Evolutionary conservation across 106 monocot species (phyloP), one percentile per base, ranked within the genome.

Genomic region (Phalaenopsis aphrodite): DNA sequence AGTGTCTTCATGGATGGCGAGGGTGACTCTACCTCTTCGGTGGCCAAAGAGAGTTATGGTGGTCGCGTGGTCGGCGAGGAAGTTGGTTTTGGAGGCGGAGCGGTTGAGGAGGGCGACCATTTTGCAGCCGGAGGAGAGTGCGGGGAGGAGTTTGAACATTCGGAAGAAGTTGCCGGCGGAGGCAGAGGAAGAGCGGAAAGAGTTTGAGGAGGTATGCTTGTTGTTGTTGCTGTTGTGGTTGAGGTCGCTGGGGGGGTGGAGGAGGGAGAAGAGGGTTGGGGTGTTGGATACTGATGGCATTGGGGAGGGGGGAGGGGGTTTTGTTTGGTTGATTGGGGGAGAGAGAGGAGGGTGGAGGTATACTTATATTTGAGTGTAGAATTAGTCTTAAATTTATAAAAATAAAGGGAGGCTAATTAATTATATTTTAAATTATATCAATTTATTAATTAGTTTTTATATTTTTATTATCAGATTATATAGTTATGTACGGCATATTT

Each of bases 71-170:
- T 87, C 85, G n/a, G 88, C 79, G 15, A 93, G 85, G 55, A 93
- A 37, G 24, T 14, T n/a, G 88, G 66, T 65, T 79, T 83, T 57
- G 55, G 85, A 2, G 82, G 90, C 2, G 21, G 61, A 61, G 66
- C 84, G 67, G 77, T 84, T 83, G 1, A 93, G 81, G 16, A 93
- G 83, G 17, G 86, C 83, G 15, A 84, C 88, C 90, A 93, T 88
- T 71, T 93, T 93, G 90, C 93, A 93, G 7, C 93, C 93, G 11
- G 89, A 86, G 77, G 90, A 85, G 48, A 93, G 81, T 82, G 88
- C 88, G 19, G 93, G 93, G 57, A 93, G 75, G 46, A 93, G 86
- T 85, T 90, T 93, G 81, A 93, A 86, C 90, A 93, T 88, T 14
- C 78, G 72, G 68, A 93, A 83, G 79, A 90, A 64, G 16, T 80